Conservation (phyloP, 306 rosid species). For the Bauhinia variegata region DNA sequence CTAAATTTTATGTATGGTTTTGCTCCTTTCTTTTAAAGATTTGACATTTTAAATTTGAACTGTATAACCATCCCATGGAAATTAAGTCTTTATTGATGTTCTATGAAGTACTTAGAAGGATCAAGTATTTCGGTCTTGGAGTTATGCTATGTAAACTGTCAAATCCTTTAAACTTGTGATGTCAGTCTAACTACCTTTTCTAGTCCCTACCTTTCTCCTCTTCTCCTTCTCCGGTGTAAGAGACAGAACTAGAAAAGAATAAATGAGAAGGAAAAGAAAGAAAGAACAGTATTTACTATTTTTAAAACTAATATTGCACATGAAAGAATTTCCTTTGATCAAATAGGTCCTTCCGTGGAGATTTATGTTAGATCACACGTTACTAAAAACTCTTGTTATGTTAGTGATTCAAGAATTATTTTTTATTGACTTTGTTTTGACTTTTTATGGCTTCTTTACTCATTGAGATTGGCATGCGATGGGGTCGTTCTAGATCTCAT, state of each 20-base stretch:
- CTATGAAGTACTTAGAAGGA: neutral
- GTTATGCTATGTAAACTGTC: neutral
- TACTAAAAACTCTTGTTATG: slow-evolving; percentile 1
- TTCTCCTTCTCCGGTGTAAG: no score
- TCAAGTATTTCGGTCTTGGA: neutral
- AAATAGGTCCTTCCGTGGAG: slow-evolving; percentile 19
- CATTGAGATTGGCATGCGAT: slow-evolving; percentile 27
- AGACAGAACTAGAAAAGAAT: no score
- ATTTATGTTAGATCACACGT: slow-evolving; percentile 25
- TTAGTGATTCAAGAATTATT: slow-evolving; percentile 14
- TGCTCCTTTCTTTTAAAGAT: neutral
- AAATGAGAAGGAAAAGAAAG: no score
- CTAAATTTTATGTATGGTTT: neutral
- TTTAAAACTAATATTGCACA: neutral
- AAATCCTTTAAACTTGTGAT: no score
- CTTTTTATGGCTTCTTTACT: neutral
- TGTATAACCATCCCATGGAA: slow-evolving; percentile 31
- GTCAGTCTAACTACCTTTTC: no score
- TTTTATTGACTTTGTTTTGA: neutral
- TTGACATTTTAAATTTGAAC: neutral
- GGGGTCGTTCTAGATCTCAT: slow-evolving; percentile 25
- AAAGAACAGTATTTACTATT: no score
- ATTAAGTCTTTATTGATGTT: slow-evolving; percentile 27
- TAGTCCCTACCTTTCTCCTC: no score
- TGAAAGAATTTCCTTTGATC: neutral